phyloP scores from a whole-genome alignment of 2,329 filamentous ascomycete genomes.

The Colletotrichum theobromicola region DNA sequence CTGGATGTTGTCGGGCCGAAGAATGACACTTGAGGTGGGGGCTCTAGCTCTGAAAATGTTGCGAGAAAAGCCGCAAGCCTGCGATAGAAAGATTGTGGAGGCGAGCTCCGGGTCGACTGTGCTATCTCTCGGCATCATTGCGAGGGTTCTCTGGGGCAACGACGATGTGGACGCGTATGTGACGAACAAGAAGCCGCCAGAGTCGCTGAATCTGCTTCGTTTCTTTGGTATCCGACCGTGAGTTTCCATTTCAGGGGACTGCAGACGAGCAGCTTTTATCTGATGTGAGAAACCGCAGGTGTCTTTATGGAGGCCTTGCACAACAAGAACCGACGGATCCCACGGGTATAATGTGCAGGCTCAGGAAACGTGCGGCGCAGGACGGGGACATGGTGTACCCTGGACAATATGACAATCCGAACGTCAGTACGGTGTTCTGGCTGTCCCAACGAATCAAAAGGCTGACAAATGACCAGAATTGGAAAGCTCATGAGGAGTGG shows the following conservation, averaged over 20 bases:
- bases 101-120: conserved; percentile 15
- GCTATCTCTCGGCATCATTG: conserved; percentile 30
- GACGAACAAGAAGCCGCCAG: conserved; percentile 51
- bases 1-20: not conserved
- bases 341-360: conserved; percentile 34
- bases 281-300: conserved; percentile 19
- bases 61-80: not conserved
- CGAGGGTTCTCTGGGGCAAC: conserved; percentile 41
- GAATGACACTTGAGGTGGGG: not conserved
- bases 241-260: not conserved
- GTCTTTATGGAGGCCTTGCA: conserved; percentile 36
- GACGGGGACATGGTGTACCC: conserved; percentile 32
- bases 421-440: conserved; percentile 29
- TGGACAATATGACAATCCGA: conserved; percentile 38
- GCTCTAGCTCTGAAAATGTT: not conserved
- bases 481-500: conserved; percentile 20
- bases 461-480: conserved; percentile 20
- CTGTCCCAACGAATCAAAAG: rapidly evolving
- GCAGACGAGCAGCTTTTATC: rapidly evolving
- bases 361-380: conserved; percentile 29
- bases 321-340: conserved; percentile 37
- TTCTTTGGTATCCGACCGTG: conserved; percentile 39
- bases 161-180: conserved; percentile 47
- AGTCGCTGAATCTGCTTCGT: conserved; percentile 35
- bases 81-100: not conserved